Base-by-base conservation (phyloP, 2,329 filamentous ascomycete genomes). In the Penicillium sp. region DNA sequence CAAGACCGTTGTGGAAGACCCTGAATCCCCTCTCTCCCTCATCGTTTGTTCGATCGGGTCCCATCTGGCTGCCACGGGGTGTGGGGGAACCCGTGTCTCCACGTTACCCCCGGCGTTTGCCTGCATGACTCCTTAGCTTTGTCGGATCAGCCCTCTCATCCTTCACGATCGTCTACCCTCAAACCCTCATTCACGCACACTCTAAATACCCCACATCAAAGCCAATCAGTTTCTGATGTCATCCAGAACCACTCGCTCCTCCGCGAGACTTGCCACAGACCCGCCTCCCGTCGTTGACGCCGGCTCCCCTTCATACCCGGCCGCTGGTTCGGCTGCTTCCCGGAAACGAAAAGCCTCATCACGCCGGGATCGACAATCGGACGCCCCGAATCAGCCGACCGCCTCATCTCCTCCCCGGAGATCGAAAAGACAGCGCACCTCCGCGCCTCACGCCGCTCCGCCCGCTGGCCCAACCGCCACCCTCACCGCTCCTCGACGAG, bases 181-280 rank as follows among this genome's bases (percentile, higher is more conserved):
- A 12, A 26, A 46, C 34, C 21, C 52, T 46, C 43, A 41, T 57
- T 36, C 46, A 42, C 50, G 39, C 42, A 29, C 33, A 44, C 47
- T 42, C 41, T 34, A 62, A 51, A 51, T 34, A n/a, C 46, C 46
- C 29, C 46, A 7, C 16, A 24, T n/a, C 29, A 34, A 46, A 29
- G 21, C 21, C 43, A 65, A 61, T 63, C 69, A 70, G 59, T 72
- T 79, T 87, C 89, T 93, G 86, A 96, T 96, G 91, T 90, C 89
- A 85, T 80, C 86, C 84, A 96, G 92, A 89, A 86, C 94, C 69
- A 96, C 93, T 81, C 90, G 93, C 81, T 94, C 92, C 69, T 88
- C 92, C 75, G 88, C 92, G 79, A 91, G 91, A 81, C 86, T 90
- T 84, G 89, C 89, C 79, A 88, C 89, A 76, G 81, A 80, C 63